Evolutionary conservation across 192 early-diverging fungal genomes (phyloP), one percentile per base, ranked within the genome.

Genomic region (Backusella tarrabulga): DNA sequence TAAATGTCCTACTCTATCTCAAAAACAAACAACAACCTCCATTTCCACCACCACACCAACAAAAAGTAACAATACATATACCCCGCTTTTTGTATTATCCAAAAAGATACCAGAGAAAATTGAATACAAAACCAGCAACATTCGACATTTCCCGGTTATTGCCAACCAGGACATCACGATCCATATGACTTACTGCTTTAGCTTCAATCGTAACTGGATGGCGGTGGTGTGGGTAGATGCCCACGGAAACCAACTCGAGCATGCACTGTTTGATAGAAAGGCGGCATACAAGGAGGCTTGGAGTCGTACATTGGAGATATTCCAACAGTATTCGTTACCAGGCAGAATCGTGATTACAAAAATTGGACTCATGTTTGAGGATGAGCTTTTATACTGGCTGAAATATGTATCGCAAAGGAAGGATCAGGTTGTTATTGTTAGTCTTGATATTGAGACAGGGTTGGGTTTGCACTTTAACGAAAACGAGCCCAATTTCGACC

Each of bases 151-250:
- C 52, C 83, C 74, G 1, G 41, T 52, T 12, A 15, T 76, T 4
- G 26, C 82, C 1, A 80, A 84, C 21, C 79, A 78, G 11, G 63
- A 73, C 6, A 80, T 80, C 6, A 84, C 81, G 3, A 68, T 88
- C 7, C 87, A 88, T 68, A 76, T 88, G 23, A 85, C 85, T 2
- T 88, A 88, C 46, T 79, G 81, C 4, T 82, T 84, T 35, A 88
- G 84, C 70, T 46, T 83, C 41, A 83, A 88, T 73, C 76, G 81
- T 2, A 83, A 81, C 1, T 88, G 87, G 87, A 60, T 86, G 32
- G 74, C 83, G 2, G 80, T 76, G 21, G 85, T 88, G 1, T 88
- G 84, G 83, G 83, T 78, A 6, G 84, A 88, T 35, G 78, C 80
- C 42, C 80, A 83, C 26, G 87, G 87, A 14, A 83, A 88, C 60